Conservation (phyloP, 345 rosid species). For the Pugionium dolabratum region DNA sequence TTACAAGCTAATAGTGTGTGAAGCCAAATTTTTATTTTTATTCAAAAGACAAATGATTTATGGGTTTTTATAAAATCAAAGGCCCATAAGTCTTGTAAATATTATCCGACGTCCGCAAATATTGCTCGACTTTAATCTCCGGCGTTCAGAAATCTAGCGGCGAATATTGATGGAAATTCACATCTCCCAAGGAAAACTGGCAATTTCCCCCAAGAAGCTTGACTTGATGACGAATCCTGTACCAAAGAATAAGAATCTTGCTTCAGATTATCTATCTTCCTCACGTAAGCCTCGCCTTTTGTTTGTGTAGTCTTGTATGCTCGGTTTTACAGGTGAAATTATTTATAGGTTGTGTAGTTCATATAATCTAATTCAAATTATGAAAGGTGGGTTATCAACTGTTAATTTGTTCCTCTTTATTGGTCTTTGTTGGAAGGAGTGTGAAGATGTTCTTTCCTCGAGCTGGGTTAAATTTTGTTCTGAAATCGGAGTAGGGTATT, state of each 20-base stretch:
- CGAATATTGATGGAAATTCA: slow-evolving; percentile 44
- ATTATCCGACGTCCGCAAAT: slow-evolving; percentile 4
- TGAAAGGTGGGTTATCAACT: too few relatives aligned
- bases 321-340: too few relatives aligned
- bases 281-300: slow-evolving; percentile 42
- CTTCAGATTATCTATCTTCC: slow-evolving; percentile 36
- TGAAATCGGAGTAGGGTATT: neutral
- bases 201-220: slow-evolving; percentile 47
- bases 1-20: neutral
- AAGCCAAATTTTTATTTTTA: slow-evolving; percentile 3
- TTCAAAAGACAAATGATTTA: neutral
- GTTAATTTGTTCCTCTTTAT: too few relatives aligned
- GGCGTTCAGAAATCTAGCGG: slow-evolving; percentile 11
- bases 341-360: too few relatives aligned
- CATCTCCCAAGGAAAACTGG: slow-evolving; percentile 36
- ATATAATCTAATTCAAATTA: too few relatives aligned
- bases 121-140: slow-evolving; percentile 4
- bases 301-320: neutral
- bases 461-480: slow-evolving; percentile 1
- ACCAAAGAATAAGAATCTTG: slow-evolving; percentile 30
- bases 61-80: neutral
- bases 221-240: slow-evolving; percentile 42
- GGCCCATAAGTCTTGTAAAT: neutral
- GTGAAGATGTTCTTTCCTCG: neutral
- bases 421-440: too few relatives aligned